phyloP scores from a whole-genome alignment of 1,139 yeast species.

The Eremothecium sinecaudum region DNA sequence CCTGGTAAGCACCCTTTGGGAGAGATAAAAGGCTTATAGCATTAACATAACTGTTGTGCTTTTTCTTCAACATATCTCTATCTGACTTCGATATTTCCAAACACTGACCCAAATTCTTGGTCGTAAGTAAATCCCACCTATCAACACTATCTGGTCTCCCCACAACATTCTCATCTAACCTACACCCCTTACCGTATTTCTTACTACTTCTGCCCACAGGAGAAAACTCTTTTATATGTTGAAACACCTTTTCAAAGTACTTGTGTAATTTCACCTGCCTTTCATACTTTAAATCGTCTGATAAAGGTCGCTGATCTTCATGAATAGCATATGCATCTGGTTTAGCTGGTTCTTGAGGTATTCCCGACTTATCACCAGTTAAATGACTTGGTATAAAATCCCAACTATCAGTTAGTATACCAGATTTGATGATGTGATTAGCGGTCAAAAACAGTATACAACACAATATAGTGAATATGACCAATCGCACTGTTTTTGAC shows the following conservation, averaged over 20 bases:
- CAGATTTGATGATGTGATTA: too few relatives aligned
- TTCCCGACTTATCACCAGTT: too few relatives aligned
- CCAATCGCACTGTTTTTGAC: constrained; percentile 17
- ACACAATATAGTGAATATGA: constrained; percentile 9
- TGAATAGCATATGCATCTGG: too few relatives aligned
- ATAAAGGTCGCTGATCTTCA: too few relatives aligned
- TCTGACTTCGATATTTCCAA: constrained; percentile 40
- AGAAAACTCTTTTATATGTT: constrained; percentile 17
- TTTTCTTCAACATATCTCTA: constrained; percentile 37
- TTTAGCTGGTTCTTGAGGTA: too few relatives aligned
- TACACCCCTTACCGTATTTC: constrained; percentile 18
- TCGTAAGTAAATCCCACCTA: constrained; percentile 21
- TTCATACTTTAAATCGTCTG: too few relatives aligned
- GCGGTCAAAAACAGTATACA: constrained; percentile 6
- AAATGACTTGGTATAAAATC: too few relatives aligned
- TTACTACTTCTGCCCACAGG: constrained; percentile 22
- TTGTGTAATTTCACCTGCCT: constrained; percentile 13
- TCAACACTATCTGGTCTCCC: constrained; percentile 21
- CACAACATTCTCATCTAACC: constrained; percentile 20
- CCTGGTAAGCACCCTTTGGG: constrained; percentile 43
- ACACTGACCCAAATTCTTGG: constrained; percentile 20
- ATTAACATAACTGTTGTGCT: constrained; percentile 47
- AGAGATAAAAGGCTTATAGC: constrained; percentile 40
- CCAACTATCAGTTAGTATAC: too few relatives aligned
- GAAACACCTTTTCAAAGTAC: constrained; percentile 24